A percentile compares a stretch with the other conserved stretches of the same genome.
phyloP scores from a whole-genome alignment of 805 yeast species.

The Ogataea paraovalis region DNA sequence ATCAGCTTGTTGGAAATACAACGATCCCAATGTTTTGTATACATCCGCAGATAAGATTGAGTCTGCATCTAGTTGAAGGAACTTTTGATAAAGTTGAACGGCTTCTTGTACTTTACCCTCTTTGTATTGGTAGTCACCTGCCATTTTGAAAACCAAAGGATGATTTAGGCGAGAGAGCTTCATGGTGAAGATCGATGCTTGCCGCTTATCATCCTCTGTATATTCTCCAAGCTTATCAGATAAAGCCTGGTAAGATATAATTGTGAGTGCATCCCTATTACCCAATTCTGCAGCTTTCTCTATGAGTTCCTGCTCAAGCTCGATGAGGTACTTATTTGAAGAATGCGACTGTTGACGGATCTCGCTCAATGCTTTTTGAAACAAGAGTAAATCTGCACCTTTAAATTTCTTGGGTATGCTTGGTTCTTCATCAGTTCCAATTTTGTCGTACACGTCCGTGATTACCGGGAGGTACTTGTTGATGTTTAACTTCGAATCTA shows the following conservation, averaged over 20 bases:
- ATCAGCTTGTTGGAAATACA: constrained; percentile 53
- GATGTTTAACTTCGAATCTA: constrained; percentile 55
- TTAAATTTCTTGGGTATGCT: constrained; percentile 28
- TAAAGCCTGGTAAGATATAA: constrained; percentile 66
- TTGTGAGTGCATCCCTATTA: constrained; percentile 72
- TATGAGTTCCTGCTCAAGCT: constrained; percentile 67
- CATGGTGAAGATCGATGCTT: constrained; percentile 60
- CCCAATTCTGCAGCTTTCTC: constrained; percentile 84
- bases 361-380: constrained; percentile 63
- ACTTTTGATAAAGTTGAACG: constrained; percentile 52
- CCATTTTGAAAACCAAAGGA: constrained; percentile 70
- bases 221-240: constrained; percentile 27
- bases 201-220: constrained; percentile 49
- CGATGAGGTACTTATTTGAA: constrained; percentile 50
- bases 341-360: constrained; percentile 59
- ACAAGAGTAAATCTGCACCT: constrained; percentile 59
- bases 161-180: constrained; percentile 57
- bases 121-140: constrained; percentile 69
- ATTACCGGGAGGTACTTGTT: constrained; percentile 51
- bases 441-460: constrained; percentile 43
- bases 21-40: constrained; percentile 59
- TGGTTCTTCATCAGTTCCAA: constrained; percentile 33
- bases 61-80: constrained; percentile 51
- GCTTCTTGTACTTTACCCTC: constrained; percentile 51
- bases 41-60: constrained; percentile 68